Evolutionary conservation across 768 basidiomycete species (phyloP).

Genomic region (Mycena pura): DNA sequence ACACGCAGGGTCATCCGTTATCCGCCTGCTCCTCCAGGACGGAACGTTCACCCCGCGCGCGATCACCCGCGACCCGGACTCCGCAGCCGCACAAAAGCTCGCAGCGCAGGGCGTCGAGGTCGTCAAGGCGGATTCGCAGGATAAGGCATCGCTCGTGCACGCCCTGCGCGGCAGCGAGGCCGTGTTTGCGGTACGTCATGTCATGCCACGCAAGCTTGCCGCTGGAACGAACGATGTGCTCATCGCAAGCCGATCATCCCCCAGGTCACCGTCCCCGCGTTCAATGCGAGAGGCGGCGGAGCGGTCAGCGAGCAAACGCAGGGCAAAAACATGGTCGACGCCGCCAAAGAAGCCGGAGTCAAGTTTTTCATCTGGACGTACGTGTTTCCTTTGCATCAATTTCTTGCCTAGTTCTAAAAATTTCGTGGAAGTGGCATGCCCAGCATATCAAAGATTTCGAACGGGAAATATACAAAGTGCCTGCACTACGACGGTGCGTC

Average conservation of each 20-base stretch:
- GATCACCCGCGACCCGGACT: conserved; percentile 37
- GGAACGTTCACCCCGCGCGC: conserved; percentile 42
- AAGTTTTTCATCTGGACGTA: conserved; percentile 32
- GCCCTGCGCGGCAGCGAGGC: conserved; percentile 38
- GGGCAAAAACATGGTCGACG: conserved; percentile 34
- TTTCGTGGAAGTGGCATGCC: conserved; percentile 8
- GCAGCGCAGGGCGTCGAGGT: conserved; percentile 27
- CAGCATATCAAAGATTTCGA: neutral
- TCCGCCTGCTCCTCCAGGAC: conserved; percentile 38
- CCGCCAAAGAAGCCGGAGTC: conserved; percentile 31
- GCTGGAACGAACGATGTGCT: no score
- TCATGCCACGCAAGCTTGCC: neutral
- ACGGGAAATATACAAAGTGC: conserved; percentile 9
- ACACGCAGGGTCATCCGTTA: conserved; percentile 38
- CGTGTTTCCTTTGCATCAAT: no score
- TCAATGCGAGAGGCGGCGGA: neutral
- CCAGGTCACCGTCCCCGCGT: neutral
- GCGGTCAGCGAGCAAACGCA: conserved; percentile 19
- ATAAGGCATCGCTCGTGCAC: conserved; percentile 32
- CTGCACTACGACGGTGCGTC: conserved; percentile 6
- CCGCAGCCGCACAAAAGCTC: conserved; percentile 32
- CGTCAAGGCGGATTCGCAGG: conserved; percentile 28
- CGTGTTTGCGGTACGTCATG: conserved; percentile 37
- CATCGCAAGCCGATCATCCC: no score
- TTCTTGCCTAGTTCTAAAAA: no score